Evolutionary conservation across 148 eudicot genomes (phyloP).

Genomic region (Polygonum aviculare): DNA sequence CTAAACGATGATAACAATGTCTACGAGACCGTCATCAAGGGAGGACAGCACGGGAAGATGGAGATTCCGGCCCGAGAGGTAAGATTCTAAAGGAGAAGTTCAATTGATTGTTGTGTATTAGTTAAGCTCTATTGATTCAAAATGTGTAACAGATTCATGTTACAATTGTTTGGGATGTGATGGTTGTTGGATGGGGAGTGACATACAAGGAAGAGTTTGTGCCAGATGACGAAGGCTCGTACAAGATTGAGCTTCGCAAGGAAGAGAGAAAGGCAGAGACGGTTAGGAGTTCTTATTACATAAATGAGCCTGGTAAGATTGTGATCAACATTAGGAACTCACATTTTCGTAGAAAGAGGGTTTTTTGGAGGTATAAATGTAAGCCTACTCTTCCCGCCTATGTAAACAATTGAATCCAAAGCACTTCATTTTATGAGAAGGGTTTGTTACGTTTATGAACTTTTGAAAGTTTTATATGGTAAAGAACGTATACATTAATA

Average conservation of each 20-base stretch:
- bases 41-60: constrained; percentile 21
- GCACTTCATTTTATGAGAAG: not conserved
- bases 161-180: constrained; percentile 51
- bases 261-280: constrained; percentile 41
- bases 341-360: constrained; percentile 41
- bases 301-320: constrained; percentile 72
- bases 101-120: not conserved
- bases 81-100: not conserved
- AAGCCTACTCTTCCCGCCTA: constrained; percentile 48
- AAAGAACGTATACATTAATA: no score
- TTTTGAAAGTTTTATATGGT: no score
- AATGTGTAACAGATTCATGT: constrained; percentile 25
- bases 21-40: constrained; percentile 20
- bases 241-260: constrained; percentile 46
- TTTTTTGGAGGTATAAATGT: constrained; percentile 51
- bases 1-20: constrained; percentile 17
- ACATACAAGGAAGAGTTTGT: constrained; percentile 65
- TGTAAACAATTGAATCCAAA: constrained; percentile 4
- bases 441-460: no score
- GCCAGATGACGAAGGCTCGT: constrained; percentile 85
- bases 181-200: constrained; percentile 56
- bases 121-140: not conserved
- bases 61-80: constrained; percentile 42
- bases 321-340: constrained; percentile 47
- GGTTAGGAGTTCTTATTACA: constrained; percentile 53